Conservation (phyloP, 2,329 filamentous ascomycete species). For the Colletotrichum scovillei region DNA sequence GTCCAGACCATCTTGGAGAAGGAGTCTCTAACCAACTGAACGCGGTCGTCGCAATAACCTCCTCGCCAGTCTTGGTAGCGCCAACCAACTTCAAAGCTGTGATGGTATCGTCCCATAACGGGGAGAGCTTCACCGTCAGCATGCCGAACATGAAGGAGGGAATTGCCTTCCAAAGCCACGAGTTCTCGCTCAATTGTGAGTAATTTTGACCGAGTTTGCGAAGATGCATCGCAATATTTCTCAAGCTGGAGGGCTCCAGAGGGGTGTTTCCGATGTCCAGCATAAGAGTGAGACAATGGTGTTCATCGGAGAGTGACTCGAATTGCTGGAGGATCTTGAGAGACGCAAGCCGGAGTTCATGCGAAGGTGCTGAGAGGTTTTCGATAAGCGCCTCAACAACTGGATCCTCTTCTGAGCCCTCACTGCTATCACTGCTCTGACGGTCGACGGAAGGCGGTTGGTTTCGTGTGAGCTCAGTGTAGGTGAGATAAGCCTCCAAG, state of each 20-base stretch:
- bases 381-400: conserved; percentile 74
- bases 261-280: conserved; percentile 84
- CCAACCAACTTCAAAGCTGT: conserved; percentile 81
- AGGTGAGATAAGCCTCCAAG: conserved; percentile 70
- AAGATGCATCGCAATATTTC: conserved; percentile 86
- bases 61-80: conserved; percentile 77
- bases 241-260: conserved; percentile 78
- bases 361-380: conserved; percentile 81
- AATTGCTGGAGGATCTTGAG: conserved; percentile 78
- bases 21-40: conserved; percentile 80
- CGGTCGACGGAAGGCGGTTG: conserved; percentile 9
- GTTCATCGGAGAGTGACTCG: conserved; percentile 59
- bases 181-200: conserved; percentile 64
- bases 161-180: conserved; percentile 77
- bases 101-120: conserved; percentile 87
- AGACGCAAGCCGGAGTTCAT: conserved; percentile 78
- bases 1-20: conserved; percentile 65
- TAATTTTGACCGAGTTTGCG: conserved; percentile 80
- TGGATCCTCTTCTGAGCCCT: conserved; percentile 62
- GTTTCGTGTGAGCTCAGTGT: conserved; percentile 54
- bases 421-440: conserved; percentile 53
- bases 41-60: conserved; percentile 75
- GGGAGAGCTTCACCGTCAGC: conserved; percentile 85
- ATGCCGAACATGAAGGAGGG: conserved; percentile 90
- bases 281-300: conserved; percentile 71